Evolutionary conservation across 441 rosid species (phyloP), one percentile per base, ranked within the genome.

Genomic region (Pelargonium australe): DNA sequence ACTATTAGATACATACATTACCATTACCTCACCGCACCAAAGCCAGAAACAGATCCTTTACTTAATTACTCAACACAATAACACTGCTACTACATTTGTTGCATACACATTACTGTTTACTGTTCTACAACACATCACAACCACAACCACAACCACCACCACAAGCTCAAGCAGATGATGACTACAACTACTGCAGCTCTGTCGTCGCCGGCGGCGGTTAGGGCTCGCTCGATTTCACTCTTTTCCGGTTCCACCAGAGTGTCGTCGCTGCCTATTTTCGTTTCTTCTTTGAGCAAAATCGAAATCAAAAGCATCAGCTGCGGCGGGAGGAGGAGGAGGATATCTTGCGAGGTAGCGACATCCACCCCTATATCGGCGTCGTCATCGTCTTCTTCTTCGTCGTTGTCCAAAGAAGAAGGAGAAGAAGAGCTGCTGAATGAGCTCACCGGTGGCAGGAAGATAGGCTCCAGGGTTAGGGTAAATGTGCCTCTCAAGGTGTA

Each of bases 401-500:
- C 37, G 14, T 20, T 19, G 19, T 43, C 51, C 14, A 2, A 1
- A 3, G n/a, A 6, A 8, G 8, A 19, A 4, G 28, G 9, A 5
- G 64, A 60, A 7, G 64, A 60, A 8, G 64, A 60, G 34, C 63
- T 17, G 55, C 14, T 47, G 7, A 13, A 70, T 69, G 37, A 31
- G 58, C 61, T 55, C 61, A 55, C 61, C 61, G 61, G 61, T 20
- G 61, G 61, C 23, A 55, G 17, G 61, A 87, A 79, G 79, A 72
- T 87, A 2, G 99, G 99, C 31, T 84, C 86, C 4, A 87, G 77
- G 80, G 82, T 94, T 67, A 84, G 85, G 85, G 97, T 94, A 63
- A 94, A 77, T 63, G 94, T 53, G 51, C 95, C 95, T 40, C 69
- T 94, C 75, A 94, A 88, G 77, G 96, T 91, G 4, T 91, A 91